Conservation (phyloP, 352 stramenopile genomes). For the Globisporangium abappressorium region DNA sequence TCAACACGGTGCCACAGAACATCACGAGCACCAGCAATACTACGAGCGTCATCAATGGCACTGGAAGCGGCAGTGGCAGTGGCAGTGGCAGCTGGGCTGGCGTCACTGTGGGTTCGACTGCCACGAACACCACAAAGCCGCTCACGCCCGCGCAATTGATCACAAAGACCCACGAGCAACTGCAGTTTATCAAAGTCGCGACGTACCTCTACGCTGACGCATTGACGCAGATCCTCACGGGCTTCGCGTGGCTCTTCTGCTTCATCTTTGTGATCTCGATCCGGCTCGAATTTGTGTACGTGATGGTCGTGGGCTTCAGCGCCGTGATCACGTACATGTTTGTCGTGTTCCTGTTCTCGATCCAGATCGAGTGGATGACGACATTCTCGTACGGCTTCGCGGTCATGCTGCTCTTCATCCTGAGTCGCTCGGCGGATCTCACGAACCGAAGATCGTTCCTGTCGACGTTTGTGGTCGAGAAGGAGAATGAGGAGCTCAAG, state of each 20-base stretch:
- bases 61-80: background rate
- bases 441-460: constrained; percentile 82
- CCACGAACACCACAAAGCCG: constrained; percentile 22
- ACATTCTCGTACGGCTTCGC: constrained; percentile 60
- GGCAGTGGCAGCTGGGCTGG: constrained; percentile 13
- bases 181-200: constrained; percentile 30
- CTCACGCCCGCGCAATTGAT: constrained; percentile 4
- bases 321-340: constrained; percentile 56
- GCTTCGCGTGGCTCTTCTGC: constrained; percentile 72
- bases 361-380: constrained; percentile 69
- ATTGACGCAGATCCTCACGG: constrained; percentile 61
- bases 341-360: constrained; percentile 48
- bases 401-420: constrained; percentile 66
- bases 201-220: constrained; percentile 54
- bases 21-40: background rate
- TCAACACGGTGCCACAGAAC: constrained; percentile 15
- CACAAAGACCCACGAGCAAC: constrained; percentile 32
- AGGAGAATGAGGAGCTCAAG: constrained; percentile 82
- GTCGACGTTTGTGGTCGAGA: constrained; percentile 80
- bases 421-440: constrained; percentile 76
- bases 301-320: constrained; percentile 63
- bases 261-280: constrained; percentile 84
- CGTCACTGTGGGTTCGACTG: constrained; percentile 10
- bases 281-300: constrained; percentile 86
- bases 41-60: background rate